Conservation (phyloP, 2,329 filamentous ascomycete genomes). For the Leptoxyphium fumago region DNA sequence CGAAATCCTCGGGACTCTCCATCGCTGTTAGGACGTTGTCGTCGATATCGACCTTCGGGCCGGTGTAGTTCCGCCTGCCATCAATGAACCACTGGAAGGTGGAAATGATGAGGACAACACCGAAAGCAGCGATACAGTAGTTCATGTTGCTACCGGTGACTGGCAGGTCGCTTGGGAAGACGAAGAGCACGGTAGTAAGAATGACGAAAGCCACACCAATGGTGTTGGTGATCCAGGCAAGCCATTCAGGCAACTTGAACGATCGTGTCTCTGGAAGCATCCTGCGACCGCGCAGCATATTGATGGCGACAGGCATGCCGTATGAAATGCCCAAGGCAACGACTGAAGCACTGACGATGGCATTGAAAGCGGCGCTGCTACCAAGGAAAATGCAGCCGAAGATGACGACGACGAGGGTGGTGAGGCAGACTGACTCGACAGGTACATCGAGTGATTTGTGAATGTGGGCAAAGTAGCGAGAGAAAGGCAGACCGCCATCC, state of each 20-base stretch:
- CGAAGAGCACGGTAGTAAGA: conserved; percentile 54
- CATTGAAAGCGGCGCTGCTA: conserved; percentile 53
- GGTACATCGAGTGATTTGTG: conserved; percentile 48
- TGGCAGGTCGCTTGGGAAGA: conserved; percentile 51
- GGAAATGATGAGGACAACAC: conserved; percentile 38
- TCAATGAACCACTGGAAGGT: conserved; percentile 41
- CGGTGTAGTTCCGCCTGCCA: conserved; percentile 42
- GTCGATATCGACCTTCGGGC: conserved; percentile 23
- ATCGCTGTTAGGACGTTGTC: conserved; percentile 15
- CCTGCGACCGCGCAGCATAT: conserved; percentile 46
- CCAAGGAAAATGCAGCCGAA: conserved; percentile 59
- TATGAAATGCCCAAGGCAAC: conserved; percentile 56
- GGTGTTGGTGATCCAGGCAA: conserved; percentile 43
- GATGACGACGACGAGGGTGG: conserved; percentile 45
- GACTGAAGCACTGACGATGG: conserved; percentile 54
- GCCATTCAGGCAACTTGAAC: conserved; percentile 37
- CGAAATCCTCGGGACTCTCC: conserved; percentile 6
- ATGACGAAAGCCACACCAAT: conserved; percentile 45
- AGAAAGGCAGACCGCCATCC: conserved; percentile 52
- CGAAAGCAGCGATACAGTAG: conserved; percentile 37
- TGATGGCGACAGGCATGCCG: conserved; percentile 53
- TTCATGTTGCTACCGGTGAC: conserved; percentile 52
- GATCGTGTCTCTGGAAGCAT: conserved; percentile 43
- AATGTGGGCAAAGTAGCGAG: conserved; percentile 44
- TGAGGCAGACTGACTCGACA: conserved; percentile 50